Evolutionary conservation across 371 early-diverging fungal genomes (phyloP).

Genomic region (Mucor irregularis): DNA sequence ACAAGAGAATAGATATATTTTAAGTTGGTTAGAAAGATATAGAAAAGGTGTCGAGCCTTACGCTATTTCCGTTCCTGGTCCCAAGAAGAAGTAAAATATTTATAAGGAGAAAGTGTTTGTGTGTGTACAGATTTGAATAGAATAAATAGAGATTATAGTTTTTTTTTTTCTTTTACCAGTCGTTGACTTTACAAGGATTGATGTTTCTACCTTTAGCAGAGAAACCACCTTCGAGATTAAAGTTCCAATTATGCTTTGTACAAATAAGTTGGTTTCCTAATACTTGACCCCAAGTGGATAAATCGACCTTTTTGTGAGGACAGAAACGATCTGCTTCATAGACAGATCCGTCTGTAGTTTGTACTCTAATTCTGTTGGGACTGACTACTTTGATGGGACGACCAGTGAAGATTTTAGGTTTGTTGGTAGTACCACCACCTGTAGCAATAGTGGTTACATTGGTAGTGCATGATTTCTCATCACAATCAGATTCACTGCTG

Average conservation of each 20-base stretch:
- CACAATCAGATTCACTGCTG: constrained; percentile 24
- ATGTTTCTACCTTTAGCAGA: constrained; percentile 52
- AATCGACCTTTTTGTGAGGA: constrained; percentile 69
- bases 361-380: constrained; percentile 58
- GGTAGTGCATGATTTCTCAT: constrained; percentile 1
- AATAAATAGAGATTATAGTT: neutral
- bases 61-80: constrained; percentile 28
- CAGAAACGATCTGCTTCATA: constrained; percentile 71
- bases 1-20: constrained; percentile 43
- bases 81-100: constrained; percentile 24
- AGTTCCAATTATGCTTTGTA: constrained; percentile 70
- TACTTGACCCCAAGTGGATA: constrained; percentile 64
- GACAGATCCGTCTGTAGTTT: constrained; percentile 49
- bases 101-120: neutral
- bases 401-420: constrained; percentile 23
- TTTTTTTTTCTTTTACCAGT: constrained; percentile 58
- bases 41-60: constrained; percentile 49
- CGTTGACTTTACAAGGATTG: constrained; percentile 64
- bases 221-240: constrained; percentile 49
- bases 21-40: constrained; percentile 57
- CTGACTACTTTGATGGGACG: constrained; percentile 45
- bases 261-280: constrained; percentile 60
- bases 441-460: neutral
- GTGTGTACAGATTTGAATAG: constrained; percentile 1
- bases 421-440: too few relatives aligned